Evolutionary conservation across 495 filamentous ascomycete species (phyloP).

Genomic region (Hypoxylon fragiforme): DNA sequence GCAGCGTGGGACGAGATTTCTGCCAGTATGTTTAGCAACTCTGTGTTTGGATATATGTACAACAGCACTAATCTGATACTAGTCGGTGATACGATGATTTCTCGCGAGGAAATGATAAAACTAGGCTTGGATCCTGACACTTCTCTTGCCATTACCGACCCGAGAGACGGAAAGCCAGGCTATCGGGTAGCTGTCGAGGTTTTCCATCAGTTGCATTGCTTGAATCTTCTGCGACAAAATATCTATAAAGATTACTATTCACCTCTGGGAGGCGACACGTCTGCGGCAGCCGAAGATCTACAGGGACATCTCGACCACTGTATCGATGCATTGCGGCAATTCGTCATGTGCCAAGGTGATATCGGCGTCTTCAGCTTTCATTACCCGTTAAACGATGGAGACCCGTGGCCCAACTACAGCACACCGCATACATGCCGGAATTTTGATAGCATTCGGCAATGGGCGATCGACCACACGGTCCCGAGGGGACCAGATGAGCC

Average conservation of each 20-base stretch:
- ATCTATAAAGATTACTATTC: conserved; percentile 55
- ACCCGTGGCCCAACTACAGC: conserved; percentile 53
- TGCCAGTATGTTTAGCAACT: conserved; percentile 38
- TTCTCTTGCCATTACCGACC: conserved; percentile 52
- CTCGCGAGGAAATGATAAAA: conserved; percentile 49
- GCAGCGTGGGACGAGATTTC: conserved; percentile 49
- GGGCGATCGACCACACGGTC: conserved; percentile 54
- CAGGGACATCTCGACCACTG: conserved; percentile 50
- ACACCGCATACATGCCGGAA: conserved; percentile 54
- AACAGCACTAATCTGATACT: background rate
- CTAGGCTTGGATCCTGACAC: conserved; percentile 50
- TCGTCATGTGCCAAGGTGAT: conserved; percentile 56
- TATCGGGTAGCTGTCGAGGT: conserved; percentile 58
- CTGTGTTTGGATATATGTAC: background rate
- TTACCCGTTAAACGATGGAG: conserved; percentile 41
- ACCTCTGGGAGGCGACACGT: conserved; percentile 43
- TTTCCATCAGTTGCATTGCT: conserved; percentile 60
- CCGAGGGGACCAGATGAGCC: conserved; percentile 40
- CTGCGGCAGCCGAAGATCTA: conserved; percentile 35
- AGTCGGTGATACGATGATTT: conserved; percentile 57
- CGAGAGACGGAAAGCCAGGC: conserved; percentile 52
- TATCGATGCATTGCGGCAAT: conserved; percentile 54
- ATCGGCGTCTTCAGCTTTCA: conserved; percentile 57
- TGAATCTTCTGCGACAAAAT: conserved; percentile 54
- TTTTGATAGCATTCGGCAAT: conserved; percentile 52